A percentile compares a stretch with the other conserved stretches of the same genome.
These are phyloP conservation scores for Vinca major DNA, from an alignment of 305 asterid genomes.

Conservation along the genomic window DNA sequence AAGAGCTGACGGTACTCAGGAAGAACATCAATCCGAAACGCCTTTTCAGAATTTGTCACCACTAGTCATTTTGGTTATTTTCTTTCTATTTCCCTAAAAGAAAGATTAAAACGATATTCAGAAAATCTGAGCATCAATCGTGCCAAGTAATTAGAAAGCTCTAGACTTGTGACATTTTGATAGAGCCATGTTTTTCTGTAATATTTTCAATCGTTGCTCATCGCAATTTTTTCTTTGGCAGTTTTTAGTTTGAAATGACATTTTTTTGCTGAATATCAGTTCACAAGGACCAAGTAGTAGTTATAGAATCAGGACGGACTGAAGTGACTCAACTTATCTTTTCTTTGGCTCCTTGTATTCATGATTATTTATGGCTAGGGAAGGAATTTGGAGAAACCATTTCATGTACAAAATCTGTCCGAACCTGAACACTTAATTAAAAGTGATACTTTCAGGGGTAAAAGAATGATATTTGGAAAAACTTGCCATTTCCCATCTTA, in stretches of 20 bases:
- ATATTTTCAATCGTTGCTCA: no score
- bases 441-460: not conserved
- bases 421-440: not conserved
- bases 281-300: no score
- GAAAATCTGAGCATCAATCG: not conserved
- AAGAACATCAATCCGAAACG: constrained; percentile 96
- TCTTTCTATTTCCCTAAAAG: not conserved
- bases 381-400: not conserved
- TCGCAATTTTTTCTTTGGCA: no score
- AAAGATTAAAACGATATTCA: not conserved
- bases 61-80: constrained; percentile 1
- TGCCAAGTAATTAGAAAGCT: not conserved
- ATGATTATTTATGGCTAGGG: not conserved
- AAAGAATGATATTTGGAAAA: not conserved
- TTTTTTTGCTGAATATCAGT: no score
- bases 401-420: not conserved
- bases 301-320: no score
- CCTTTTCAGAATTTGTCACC: constrained; percentile 33
- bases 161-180: not conserved
- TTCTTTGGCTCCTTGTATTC: no score
- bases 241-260: no score
- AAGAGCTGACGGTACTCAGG: constrained; percentile 79
- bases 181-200: not conserved
- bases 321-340: no score
- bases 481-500: not conserved